Conservation (phyloP, 2,329 filamentous ascomycete species). For the Aphanocladium album region DNA sequence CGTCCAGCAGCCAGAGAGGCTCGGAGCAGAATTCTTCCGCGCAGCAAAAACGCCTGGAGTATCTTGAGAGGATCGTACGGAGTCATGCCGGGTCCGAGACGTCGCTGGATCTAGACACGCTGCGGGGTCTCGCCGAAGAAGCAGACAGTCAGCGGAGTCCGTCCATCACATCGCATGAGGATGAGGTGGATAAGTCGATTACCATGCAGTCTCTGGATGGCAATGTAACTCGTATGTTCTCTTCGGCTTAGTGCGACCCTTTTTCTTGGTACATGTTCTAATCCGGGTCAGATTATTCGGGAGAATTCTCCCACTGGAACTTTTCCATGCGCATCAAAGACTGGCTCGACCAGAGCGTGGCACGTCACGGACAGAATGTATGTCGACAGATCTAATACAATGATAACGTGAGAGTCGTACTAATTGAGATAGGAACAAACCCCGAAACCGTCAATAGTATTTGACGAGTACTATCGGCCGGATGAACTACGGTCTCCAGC, state of each 20-base stretch:
- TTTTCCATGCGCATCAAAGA: slow-evolving; percentile 47
- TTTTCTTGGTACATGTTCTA: neutral
- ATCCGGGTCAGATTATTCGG: slow-evolving; percentile 39
- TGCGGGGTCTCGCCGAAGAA: slow-evolving; percentile 37
- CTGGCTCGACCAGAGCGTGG: slow-evolving; percentile 40
- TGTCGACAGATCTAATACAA: neutral
- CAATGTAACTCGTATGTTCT: slow-evolving; percentile 37
- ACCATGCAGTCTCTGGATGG: slow-evolving; percentile 37
- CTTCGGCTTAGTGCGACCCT: neutral
- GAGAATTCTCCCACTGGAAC: slow-evolving; percentile 50
- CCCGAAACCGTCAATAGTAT: neutral
- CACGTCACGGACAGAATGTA: slow-evolving; percentile 24
- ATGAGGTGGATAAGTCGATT: slow-evolving; percentile 22
- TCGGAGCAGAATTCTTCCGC: neutral
- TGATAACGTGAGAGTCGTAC: slow-evolving; percentile 10
- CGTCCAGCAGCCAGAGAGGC: neutral
- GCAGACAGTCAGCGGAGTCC: slow-evolving; percentile 16
- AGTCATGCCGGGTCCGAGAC: slow-evolving; percentile 11
- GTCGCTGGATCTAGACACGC: slow-evolving; percentile 16
- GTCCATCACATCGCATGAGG: slow-evolving; percentile 12
- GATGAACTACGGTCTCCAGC: slow-evolving; percentile 40
- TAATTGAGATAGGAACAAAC: slow-evolving; percentile 27
- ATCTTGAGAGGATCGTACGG: slow-evolving; percentile 8
- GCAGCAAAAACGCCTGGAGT: slow-evolving; percentile 13
- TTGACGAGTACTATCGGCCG: slow-evolving; percentile 37